Evolutionary conservation across 2,329 filamentous ascomycete species (phyloP).

Genomic region (Chrysoporthe puriensis): DNA sequence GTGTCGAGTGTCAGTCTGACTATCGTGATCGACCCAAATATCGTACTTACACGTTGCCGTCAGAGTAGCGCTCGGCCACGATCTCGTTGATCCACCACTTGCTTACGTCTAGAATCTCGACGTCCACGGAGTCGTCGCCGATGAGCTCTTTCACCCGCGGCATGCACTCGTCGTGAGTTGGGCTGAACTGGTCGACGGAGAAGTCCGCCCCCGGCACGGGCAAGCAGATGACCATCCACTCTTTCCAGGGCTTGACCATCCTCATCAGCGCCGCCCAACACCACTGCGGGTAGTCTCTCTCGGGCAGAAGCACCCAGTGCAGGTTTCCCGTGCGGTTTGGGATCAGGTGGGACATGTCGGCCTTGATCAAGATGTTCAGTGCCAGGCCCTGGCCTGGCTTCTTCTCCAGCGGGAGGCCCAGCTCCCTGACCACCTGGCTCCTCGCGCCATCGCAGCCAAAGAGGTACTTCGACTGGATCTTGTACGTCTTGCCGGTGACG

Average conservation of each 20-base stretch:
- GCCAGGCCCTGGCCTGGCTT: slow-evolving; percentile 43
- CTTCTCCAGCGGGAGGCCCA: slow-evolving; percentile 41
- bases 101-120: slow-evolving; percentile 56
- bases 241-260: slow-evolving; percentile 67
- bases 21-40: background rate
- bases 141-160: slow-evolving; percentile 53
- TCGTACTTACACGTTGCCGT: slow-evolving; percentile 48
- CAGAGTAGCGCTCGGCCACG: slow-evolving; percentile 59
- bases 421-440: slow-evolving; percentile 43
- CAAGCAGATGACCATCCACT: slow-evolving; percentile 64
- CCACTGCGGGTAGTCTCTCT: slow-evolving; percentile 54
- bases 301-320: slow-evolving; percentile 63
- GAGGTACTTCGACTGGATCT: slow-evolving; percentile 54
- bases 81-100: slow-evolving; percentile 66
- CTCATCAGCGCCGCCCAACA: slow-evolving; percentile 54
- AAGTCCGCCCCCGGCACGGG: slow-evolving; percentile 44
- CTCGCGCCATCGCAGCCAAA: slow-evolving; percentile 58
- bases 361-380: slow-evolving; percentile 45
- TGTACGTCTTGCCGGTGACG: slow-evolving; percentile 20
- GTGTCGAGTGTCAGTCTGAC: slow-evolving; percentile 1
- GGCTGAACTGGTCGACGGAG: slow-evolving; percentile 40
- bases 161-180: slow-evolving; percentile 51
- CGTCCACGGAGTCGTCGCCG: slow-evolving; percentile 54
- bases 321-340: slow-evolving; percentile 58
- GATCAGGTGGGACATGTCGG: slow-evolving; percentile 54